Base-by-base conservation (phyloP, 78 protist genomes). In the Blattamonas nauphoetae region DNA sequence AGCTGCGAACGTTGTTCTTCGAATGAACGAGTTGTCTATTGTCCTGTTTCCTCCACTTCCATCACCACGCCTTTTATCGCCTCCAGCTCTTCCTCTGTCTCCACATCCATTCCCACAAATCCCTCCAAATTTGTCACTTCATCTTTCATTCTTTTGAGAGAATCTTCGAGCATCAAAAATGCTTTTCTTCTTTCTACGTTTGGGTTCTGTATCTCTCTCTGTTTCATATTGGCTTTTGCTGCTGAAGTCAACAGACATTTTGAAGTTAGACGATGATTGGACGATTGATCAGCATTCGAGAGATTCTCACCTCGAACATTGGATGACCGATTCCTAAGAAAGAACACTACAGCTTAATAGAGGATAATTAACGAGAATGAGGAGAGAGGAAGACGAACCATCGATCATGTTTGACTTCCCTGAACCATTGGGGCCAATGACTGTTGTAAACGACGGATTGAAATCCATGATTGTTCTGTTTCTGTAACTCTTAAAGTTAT, bases 321-420 rank as follows among this genome's bases (percentile, higher is more conserved):
- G 11, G 71, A 29, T 55, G 71, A 55, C 38, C 71, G 71, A 55
- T 55, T 11, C 11, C 71, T 21, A 55, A 55, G 71, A 55, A 11
- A 11, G 21, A 55, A 55, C 71, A 55, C 11, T 55, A 55, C 21
- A 29, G 71, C 71, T 55, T 11, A 29, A 29, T 55, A 29, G 71
- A 29, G 71, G 11, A 55, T 29, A 29, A 29, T 55, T n/a, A n/a
- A n/a, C n/a, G n/a, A n/a, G n/a, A n/a, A n/a, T n/a, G n/a, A n/a
- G n/a, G n/a, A n/a, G n/a, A n/a, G n/a, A n/a, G n/a, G n/a, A n/a
- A n/a, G n/a, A n/a, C 71, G 21, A 21, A 55, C 71, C 95, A 84
- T 99, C 99, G 64, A 99, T 96, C n/a, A 98, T 99, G 86, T 99
- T 99, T 41, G 97, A 93, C 88, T 99, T 99, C 78, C 99, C 99